Conservation (phyloP, 2,329 filamentous ascomycete genomes). For the Coniochaeta sp. region DNA sequence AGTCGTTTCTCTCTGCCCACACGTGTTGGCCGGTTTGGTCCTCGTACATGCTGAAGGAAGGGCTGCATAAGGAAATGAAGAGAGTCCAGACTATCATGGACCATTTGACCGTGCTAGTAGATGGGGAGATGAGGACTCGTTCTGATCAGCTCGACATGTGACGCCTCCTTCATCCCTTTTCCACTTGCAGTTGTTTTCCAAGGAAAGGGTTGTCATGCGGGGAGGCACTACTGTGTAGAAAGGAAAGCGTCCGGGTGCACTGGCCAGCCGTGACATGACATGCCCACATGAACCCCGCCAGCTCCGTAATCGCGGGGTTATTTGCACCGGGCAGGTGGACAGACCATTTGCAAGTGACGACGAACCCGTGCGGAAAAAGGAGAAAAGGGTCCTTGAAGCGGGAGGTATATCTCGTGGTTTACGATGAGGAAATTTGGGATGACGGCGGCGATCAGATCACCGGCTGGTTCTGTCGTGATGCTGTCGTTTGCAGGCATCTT, state of each 20-base stretch:
- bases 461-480: not conserved
- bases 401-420: not conserved
- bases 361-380: not conserved
- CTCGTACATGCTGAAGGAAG: not conserved
- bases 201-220: not conserved
- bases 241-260: not conserved
- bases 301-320: not conserved
- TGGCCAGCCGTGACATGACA: not conserved
- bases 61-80: not conserved
- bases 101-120: not conserved
- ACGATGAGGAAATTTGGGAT: not conserved
- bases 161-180: not conserved
- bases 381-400: too few relatives aligned
- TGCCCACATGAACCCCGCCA: not conserved
- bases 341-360: not conserved
- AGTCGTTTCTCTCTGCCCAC: not conserved
- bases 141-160: not conserved
- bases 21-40: not conserved
- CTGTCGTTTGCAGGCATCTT: not conserved
- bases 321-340: not conserved
- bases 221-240: too few relatives aligned
- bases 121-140: not conserved
- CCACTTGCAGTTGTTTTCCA: not conserved
- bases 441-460: not conserved
- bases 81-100: not conserved